These are phyloP conservation scores for Murraya koenigii DNA, from an alignment of 345 rosid genomes.

Conservation along the genomic window DNA sequence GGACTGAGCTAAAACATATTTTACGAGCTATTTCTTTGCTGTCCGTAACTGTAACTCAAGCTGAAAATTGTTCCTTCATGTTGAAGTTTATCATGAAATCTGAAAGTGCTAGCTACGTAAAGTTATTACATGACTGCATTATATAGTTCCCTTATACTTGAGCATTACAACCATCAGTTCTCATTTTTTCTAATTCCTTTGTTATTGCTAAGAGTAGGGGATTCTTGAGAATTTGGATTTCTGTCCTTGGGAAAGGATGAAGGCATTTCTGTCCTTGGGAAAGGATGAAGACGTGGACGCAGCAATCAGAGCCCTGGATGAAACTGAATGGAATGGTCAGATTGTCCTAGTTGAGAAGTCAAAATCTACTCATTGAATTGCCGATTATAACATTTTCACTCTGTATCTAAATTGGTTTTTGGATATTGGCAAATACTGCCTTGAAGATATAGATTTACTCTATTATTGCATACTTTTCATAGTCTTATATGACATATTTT, in stretches of 20 bases:
- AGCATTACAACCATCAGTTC: background rate
- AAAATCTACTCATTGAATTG: constrained; percentile 13
- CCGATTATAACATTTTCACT: background rate
- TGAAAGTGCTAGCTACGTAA: background rate
- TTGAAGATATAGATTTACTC: background rate
- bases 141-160: background rate
- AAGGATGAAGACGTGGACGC: constrained; percentile 23
- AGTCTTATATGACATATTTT: background rate
- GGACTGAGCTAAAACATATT: too few species aligned
- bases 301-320: constrained; percentile 31
- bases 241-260: constrained; percentile 23
- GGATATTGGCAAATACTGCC: background rate
- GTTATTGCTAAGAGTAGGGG: constrained; percentile 18
- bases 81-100: background rate
- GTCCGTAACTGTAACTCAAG: background rate
- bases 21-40: background rate
- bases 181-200: background rate
- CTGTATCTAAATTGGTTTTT: background rate
- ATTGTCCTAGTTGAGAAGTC: constrained; percentile 29
- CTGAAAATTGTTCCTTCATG: too few species aligned
- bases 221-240: constrained; percentile 28
- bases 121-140: too few species aligned
- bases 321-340: constrained; percentile 32
- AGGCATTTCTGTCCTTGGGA: constrained; percentile 26
- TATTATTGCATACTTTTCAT: background rate